These are phyloP conservation scores for Penicillium verrucosum DNA, from an alignment of 2,329 filamentous ascomycete genomes.

Conservation along the genomic window DNA sequence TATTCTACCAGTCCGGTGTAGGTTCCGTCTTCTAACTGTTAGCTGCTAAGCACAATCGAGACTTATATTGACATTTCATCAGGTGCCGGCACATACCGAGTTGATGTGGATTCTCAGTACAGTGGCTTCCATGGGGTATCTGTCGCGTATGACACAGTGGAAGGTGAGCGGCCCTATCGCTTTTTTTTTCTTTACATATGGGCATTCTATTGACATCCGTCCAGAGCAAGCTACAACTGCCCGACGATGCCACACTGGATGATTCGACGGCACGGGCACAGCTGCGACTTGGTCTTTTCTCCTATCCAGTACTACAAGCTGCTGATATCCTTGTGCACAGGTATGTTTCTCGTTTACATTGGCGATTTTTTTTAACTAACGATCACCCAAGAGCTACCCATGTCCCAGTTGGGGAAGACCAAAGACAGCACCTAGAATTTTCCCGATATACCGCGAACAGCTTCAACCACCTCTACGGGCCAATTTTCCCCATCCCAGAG, in stretches of 20 bases:
- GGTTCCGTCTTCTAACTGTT: slow-evolving; percentile 23
- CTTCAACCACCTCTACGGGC: slow-evolving; percentile 74
- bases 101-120: slow-evolving; percentile 97
- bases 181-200: not conserved
- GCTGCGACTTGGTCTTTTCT: slow-evolving; percentile 86
- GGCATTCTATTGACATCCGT: slow-evolving; percentile 8
- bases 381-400: slow-evolving; percentile 69
- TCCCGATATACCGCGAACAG: slow-evolving; percentile 78
- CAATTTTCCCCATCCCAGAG: slow-evolving; percentile 63
- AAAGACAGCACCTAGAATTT: slow-evolving; percentile 91
- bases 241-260: slow-evolving; percentile 59
- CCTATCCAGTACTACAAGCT: slow-evolving; percentile 92
- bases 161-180: slow-evolving; percentile 59
- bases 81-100: slow-evolving; percentile 77
- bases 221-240: slow-evolving; percentile 70
- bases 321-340: slow-evolving; percentile 88
- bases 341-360: slow-evolving; percentile 38
- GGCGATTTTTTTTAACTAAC: slow-evolving; percentile 14
- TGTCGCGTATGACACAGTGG: slow-evolving; percentile 99
- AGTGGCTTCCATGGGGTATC: slow-evolving; percentile 83
- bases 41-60: not conserved
- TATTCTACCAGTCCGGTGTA: slow-evolving; percentile 82
- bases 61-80: not conserved
- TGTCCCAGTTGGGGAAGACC: slow-evolving; percentile 95
- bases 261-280: slow-evolving; percentile 55